phyloP scores from a whole-genome alignment of 1,139 yeast species.

The Suhomyces kunorum region DNA sequence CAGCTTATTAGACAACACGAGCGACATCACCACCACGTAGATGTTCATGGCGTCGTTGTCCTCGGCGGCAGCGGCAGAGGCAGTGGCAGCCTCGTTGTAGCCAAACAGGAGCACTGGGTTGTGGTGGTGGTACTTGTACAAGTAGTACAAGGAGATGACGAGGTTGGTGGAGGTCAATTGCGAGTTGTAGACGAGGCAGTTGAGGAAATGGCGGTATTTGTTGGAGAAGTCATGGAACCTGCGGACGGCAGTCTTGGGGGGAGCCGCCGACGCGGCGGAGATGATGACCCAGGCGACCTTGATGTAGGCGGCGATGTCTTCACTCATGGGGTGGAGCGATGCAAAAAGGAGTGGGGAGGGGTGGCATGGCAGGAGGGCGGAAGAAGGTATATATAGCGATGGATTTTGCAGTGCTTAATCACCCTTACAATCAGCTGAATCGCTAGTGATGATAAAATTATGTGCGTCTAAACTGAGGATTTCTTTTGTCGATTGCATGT shows the following conservation, averaged over 20 bases:
- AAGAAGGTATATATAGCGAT: conserved; percentile 3
- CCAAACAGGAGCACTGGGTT: conserved; percentile 15
- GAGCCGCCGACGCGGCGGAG: conserved; percentile 4
- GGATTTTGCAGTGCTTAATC: conserved; percentile 9
- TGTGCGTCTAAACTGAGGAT: conserved; percentile 9
- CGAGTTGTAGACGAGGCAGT: conserved; percentile 27
- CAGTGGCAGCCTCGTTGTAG: conserved; percentile 4
- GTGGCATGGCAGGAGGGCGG: not conserved
- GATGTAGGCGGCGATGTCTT: conserved; percentile 11
- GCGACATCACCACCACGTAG: conserved; percentile 34
- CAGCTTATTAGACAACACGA: conserved; percentile 50
- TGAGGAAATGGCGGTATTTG: conserved; percentile 24
- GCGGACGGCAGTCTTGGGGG: conserved; percentile 5
- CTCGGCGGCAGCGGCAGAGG: too few species aligned
- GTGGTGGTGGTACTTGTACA: conserved; percentile 28
- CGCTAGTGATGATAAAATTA: conserved; percentile 9
- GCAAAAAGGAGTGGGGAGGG: not conserved
- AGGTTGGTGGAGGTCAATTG: conserved; percentile 35
- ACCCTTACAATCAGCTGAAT: conserved; percentile 6
- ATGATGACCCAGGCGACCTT: conserved; percentile 19
- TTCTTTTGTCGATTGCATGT: conserved; percentile 10
- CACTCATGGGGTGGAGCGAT: conserved; percentile 4
- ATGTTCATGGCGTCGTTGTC: conserved; percentile 21
- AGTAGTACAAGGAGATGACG: conserved; percentile 33
- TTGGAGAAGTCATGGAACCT: conserved; percentile 18